These are phyloP conservation scores for Asterophora parasitica DNA, from an alignment of 768 basidiomycete species.

Conservation along the genomic window DNA sequence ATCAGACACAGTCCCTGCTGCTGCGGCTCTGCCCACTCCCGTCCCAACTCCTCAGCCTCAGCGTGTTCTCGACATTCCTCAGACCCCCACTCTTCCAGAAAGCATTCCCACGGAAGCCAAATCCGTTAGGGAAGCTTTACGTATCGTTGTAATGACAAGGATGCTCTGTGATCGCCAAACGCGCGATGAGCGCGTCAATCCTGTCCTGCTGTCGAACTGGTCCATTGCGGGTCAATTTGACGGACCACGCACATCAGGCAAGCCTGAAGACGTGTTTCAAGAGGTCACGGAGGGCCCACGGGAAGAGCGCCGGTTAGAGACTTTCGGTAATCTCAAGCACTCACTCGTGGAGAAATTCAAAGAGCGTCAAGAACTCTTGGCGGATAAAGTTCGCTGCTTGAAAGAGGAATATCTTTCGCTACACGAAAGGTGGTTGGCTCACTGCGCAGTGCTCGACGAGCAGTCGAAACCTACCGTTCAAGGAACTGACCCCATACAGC, in stretches of 20 bases:
- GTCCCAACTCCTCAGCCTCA: slow-evolving; percentile 7
- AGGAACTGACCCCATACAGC: slow-evolving; percentile 35
- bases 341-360: slow-evolving; percentile 52
- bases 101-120: slow-evolving; percentile 40
- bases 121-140: slow-evolving; percentile 55
- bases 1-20: not conserved
- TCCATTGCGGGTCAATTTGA: slow-evolving; percentile 32
- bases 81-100: slow-evolving; percentile 13
- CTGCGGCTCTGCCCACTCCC: slow-evolving; percentile 8
- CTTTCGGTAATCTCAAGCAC: slow-evolving; percentile 37
- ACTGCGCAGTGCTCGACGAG: slow-evolving; percentile 67
- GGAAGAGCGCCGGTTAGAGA: slow-evolving; percentile 28
- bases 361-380: slow-evolving; percentile 43
- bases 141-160: slow-evolving; percentile 58
- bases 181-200: slow-evolving; percentile 56
- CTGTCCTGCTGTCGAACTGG: slow-evolving; percentile 59
- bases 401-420: slow-evolving; percentile 62
- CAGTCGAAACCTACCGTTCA: slow-evolving; percentile 40
- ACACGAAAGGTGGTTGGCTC: slow-evolving; percentile 68
- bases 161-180: slow-evolving; percentile 56
- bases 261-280: slow-evolving; percentile 41
- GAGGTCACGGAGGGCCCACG: slow-evolving; percentile 39
- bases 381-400: slow-evolving; percentile 52
- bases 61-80: slow-evolving; percentile 1
- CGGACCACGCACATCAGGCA: slow-evolving; percentile 25